Evolutionary conservation across 2,329 filamentous ascomycete genomes (phyloP), one percentile per base, ranked within the genome.

Genomic region (Pyricularia sp.): DNA sequence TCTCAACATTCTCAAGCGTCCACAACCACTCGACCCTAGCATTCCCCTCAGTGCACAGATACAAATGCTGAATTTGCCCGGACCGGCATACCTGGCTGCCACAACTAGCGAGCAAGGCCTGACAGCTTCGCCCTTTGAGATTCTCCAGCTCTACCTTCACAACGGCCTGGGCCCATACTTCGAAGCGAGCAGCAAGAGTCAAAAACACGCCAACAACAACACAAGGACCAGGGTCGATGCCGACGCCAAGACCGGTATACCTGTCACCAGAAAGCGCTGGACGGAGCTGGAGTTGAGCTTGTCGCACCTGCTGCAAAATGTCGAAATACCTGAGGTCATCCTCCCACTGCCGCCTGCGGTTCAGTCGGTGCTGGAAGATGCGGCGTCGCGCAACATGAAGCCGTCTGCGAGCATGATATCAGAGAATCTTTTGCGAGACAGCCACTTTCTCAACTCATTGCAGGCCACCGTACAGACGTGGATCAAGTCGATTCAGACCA

Each of bases 401-500:
- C 86, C 92, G 1, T 86, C 88, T 0, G 85, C 93, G 59, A 91
- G 97, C 59, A 78, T 91, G 67, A 90, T 99, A 61, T 88, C 91
- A 2, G 72, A 84, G 9, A 77, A 84, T 12, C 82, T 96, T n/a
- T 80, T 97, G 40, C 87, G 91, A 66, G 94, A 97, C 76, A 96
- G 91, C 71, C 86, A 87, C 12, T 96, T 99, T 70, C 87, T 97
- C 71, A 99, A 99, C 76, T 92, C 89, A 70, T 81, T 99, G 49
- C 94, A 97, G 74, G 88, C 90, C 63, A 94, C 88, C 62, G 94
- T 97, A 67, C 99, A 97, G 75, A 88, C 88, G 68, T 99, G 94
- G 94, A 99, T 99, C 78, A 96, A 96, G 78, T 96, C 93, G 12
- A 99, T 99, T 69, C 93, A 97, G 75, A 88, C 89, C 62, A 96